phyloP scores from a whole-genome alignment of 2,329 filamentous ascomycete genomes.

The Ascomycota sp. region DNA sequence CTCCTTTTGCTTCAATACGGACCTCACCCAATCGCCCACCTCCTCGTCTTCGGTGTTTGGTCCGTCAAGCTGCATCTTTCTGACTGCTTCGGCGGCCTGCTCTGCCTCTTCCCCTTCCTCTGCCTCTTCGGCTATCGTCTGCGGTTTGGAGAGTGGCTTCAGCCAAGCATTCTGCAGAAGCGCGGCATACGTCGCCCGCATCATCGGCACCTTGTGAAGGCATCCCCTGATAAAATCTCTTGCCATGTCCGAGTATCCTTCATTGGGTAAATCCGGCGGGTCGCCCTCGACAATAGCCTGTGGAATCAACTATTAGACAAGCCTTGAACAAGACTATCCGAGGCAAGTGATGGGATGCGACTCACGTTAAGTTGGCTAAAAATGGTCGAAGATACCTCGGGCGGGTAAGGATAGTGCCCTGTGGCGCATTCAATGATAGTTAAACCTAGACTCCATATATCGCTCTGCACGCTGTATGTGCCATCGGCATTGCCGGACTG shows the following conservation, averaged over 20 bases:
- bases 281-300: constrained; percentile 96
- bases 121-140: constrained; percentile 50
- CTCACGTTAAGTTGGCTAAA: constrained; percentile 92
- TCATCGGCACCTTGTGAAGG: constrained; percentile 77
- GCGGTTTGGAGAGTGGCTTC: constrained; percentile 49
- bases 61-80: constrained; percentile 19
- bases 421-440: constrained; percentile 92
- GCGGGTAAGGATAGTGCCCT: constrained; percentile 87
- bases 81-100: constrained; percentile 21
- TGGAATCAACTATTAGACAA: not conserved
- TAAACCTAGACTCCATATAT: constrained; percentile 90
- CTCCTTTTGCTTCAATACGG: constrained; percentile 37
- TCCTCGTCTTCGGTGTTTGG: constrained; percentile 45
- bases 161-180: constrained; percentile 84
- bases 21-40: constrained; percentile 68
- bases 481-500: constrained; percentile 50
- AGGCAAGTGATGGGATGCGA: constrained; percentile 6
- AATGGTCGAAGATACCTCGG: constrained; percentile 94
- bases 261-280: constrained; percentile 66
- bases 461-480: constrained; percentile 92
- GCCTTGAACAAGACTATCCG: no score
- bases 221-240: constrained; percentile 77
- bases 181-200: constrained; percentile 85
- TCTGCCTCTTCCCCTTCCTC: constrained; percentile 37
- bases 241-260: constrained; percentile 59